phyloP scores from a whole-genome alignment of 306 rosid species.

The Malus orientalis region DNA sequence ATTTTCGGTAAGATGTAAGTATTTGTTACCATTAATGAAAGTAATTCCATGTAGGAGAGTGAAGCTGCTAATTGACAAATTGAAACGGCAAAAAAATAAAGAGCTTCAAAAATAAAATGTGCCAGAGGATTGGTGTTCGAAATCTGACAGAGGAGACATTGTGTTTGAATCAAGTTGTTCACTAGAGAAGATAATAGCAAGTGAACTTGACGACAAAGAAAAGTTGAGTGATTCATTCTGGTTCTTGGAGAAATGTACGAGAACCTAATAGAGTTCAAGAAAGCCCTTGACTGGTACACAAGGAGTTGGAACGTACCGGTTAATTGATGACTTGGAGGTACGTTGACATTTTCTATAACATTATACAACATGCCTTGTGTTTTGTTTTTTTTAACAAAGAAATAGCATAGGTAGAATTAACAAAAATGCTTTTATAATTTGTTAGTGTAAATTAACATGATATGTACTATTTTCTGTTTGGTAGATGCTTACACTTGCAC shows the following conservation, averaged over 20 bases:
- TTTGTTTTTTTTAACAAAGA: too few relatives aligned
- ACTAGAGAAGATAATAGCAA: constrained; percentile 42
- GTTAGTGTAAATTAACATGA: neutral
- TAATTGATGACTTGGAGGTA: constrained; percentile 78
- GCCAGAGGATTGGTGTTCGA: too few relatives aligned
- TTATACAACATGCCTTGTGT: neutral
- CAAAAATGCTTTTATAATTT: neutral
- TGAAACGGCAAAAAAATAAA: too few relatives aligned
- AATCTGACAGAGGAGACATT: too few relatives aligned
- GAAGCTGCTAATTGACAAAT: too few relatives aligned
- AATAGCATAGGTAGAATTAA: too few relatives aligned
- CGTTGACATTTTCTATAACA: constrained; percentile 11
- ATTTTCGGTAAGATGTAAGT: too few relatives aligned
- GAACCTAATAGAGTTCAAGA: constrained; percentile 60
- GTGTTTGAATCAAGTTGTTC: too few relatives aligned
- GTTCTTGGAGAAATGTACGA: constrained; percentile 68
- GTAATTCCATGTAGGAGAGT: too few relatives aligned
- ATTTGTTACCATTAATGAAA: too few relatives aligned
- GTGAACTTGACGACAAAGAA: constrained; percentile 64
- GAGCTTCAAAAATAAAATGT: too few relatives aligned
- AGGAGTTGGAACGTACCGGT: constrained; percentile 64
- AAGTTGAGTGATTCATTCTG: constrained; percentile 56
- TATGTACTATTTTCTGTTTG: too few relatives aligned
- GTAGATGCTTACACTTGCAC: constrained; percentile 10
- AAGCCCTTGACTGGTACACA: constrained; percentile 64